Evolutionary conservation across 1,284 basidiomycete species (phyloP), one percentile per base, ranked within the genome.

Genomic region (Cutaneotrichosporon daszewskae): DNA sequence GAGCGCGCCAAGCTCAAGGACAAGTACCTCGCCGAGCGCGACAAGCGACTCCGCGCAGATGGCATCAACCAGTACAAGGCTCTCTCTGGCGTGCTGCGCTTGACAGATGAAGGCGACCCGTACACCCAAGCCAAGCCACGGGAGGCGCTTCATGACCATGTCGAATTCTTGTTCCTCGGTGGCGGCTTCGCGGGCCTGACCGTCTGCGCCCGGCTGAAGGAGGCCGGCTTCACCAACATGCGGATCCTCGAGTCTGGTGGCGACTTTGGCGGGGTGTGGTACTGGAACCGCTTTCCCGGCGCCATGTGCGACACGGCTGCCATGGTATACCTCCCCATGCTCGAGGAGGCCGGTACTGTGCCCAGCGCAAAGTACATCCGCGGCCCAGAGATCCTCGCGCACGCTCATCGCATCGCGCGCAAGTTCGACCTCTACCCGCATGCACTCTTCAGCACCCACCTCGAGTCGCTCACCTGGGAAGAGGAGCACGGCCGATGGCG

Each of bases 231-330:
- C 14, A 17, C 31, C 9, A 10, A 26, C 12, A 28, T 51, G 16
- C 44, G 49, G 13, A 51, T 51, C 31, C 24, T 51, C 34, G 49
- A 51, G 12, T 22, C 17, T 18, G 49, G 37, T 13, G 49, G 49
- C 33, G 41, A 51, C 41, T 47, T 51, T 24, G 49, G 49, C 17
- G 49, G 49, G n/a, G 49, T 51, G 3, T 51, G 49, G 49, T 46
- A 42, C 48, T 51, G 49, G 49, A 51, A 51, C 39, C 49, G 49
- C 27, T 51, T 37, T 42, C 49, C 49, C 2, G 49, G 49, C 6
- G 49, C 49, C 8, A 44, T 44, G 45, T 51, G 49, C 39, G 49
- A 51, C 49, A 47, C 49, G 9, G 49, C 45, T 11, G 38, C 45
- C 18, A 47, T 51, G 45, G 38, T 47, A 19, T 51, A 51, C 29